Percentiles rank a stretch among this genome's conserved stretches.
Conservation (phyloP, 176 grass and related monocot species). For the Eragrostis curvula region DNA sequence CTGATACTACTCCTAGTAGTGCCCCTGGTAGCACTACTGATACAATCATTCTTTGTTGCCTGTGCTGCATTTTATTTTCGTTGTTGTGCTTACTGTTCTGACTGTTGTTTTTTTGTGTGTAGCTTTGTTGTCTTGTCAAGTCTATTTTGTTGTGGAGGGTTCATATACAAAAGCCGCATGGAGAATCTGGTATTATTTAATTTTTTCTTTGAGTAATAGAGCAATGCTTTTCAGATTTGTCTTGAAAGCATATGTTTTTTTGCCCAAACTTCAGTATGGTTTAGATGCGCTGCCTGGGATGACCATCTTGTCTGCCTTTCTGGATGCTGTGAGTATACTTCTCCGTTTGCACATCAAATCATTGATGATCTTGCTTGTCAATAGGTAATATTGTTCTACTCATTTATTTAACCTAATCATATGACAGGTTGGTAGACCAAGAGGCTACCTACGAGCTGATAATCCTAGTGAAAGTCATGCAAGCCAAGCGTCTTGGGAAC, state of each 20-base stretch:
- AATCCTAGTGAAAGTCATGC: conserved; percentile 51
- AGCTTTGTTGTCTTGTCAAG: conserved; percentile 69
- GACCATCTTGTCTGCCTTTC: conserved; percentile 65
- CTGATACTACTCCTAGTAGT: conserved; percentile 29
- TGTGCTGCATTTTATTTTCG: conserved; percentile 12
- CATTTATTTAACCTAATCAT: conserved; percentile 35
- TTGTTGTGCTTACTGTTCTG: conserved; percentile 11
- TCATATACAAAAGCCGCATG: conserved; percentile 67
- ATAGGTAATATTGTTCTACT: background rate
- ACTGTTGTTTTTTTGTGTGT: conserved; percentile 29
- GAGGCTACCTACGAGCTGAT: conserved; percentile 48
- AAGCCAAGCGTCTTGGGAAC: conserved; percentile 74
- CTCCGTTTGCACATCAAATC: background rate
- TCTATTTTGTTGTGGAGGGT: conserved; percentile 86
- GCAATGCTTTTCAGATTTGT: conserved; percentile 38
- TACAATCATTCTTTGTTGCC: conserved; percentile 19
- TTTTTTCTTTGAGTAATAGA: conserved; percentile 30
- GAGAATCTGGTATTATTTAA: conserved; percentile 64
- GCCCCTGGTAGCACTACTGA: background rate
- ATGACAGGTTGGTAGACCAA: conserved; percentile 69
- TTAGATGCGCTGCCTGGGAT: conserved; percentile 82
- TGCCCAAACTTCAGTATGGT: conserved; percentile 58
- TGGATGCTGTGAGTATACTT: conserved; percentile 62
- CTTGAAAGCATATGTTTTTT: conserved; percentile 24
- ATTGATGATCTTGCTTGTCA: conserved; percentile 13